Percentiles rank a stretch among this genome's conserved stretches.
phyloP scores from a whole-genome alignment of 495 filamentous ascomycete species.

The Glonium stellatum region DNA sequence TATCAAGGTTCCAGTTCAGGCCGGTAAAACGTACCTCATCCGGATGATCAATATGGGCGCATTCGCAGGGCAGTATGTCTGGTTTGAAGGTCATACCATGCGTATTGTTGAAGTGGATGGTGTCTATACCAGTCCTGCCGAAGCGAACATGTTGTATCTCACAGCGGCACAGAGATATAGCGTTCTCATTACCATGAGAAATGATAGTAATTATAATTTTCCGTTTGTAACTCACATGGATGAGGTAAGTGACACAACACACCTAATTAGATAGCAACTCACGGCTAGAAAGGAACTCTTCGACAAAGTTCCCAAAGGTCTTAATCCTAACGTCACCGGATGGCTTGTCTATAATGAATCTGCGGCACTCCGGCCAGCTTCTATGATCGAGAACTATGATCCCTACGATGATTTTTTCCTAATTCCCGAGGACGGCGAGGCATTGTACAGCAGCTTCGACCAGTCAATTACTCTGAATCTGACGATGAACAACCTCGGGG shows the following conservation, averaged over 20 bases:
- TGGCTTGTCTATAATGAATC: slow-evolving; percentile 68
- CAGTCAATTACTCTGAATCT: slow-evolving; percentile 56
- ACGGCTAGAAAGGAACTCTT: slow-evolving; percentile 52
- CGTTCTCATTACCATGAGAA: slow-evolving; percentile 54
- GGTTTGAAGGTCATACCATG: slow-evolving; percentile 51
- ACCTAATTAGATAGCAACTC: not conserved
- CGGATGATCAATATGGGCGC: slow-evolving; percentile 62
- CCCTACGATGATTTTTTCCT: slow-evolving; percentile 69
- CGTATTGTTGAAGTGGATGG: slow-evolving; percentile 68
- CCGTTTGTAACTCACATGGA: slow-evolving; percentile 61
- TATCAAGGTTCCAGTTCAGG: slow-evolving; percentile 51
- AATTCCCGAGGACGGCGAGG: slow-evolving; percentile 56
- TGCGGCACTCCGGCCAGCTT: slow-evolving; percentile 51
- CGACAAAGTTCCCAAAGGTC: slow-evolving; percentile 53
- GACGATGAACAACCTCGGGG: slow-evolving; percentile 61
- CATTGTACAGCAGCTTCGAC: slow-evolving; percentile 51
- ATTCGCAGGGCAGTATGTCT: slow-evolving; percentile 38
- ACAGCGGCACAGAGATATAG: slow-evolving; percentile 66
- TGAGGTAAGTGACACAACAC: slow-evolving; percentile 32
- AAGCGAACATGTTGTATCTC: slow-evolving; percentile 53
- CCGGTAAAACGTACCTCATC: slow-evolving; percentile 75
- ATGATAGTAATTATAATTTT: slow-evolving; percentile 53
- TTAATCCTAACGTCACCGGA: slow-evolving; percentile 72
- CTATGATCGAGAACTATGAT: slow-evolving; percentile 45
- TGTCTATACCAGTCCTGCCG: slow-evolving; percentile 54